Percentiles rank a stretch among this genome's conserved stretches.
phyloP scores from a whole-genome alignment of 2,329 filamentous ascomycete genomes.

The Grosmannia clavigera region DNA sequence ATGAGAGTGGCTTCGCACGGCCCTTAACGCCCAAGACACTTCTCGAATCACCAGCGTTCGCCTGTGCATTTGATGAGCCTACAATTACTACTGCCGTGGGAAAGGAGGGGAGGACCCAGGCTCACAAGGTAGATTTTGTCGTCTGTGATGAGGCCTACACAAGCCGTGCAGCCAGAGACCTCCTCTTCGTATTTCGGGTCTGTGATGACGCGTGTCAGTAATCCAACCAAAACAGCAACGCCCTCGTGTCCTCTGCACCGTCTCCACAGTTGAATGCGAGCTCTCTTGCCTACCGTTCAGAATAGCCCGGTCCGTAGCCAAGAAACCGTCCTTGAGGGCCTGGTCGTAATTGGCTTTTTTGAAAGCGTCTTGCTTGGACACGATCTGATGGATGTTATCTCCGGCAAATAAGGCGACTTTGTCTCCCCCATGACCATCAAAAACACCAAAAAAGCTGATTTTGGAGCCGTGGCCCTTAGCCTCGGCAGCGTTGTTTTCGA shows the following conservation, averaged over 20 bases:
- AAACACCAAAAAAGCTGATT: constrained; percentile 94
- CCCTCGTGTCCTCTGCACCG: background rate
- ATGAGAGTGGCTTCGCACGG: constrained; percentile 93
- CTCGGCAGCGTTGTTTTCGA: constrained; percentile 42
- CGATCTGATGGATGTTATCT: constrained; percentile 84
- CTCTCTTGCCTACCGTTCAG: constrained; percentile 58
- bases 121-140: constrained; percentile 92
- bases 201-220: constrained; percentile 26
- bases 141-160: constrained; percentile 75
- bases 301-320: constrained; percentile 92
- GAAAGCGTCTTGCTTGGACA: constrained; percentile 90
- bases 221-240: background rate
- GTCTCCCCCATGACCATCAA: constrained; percentile 93
- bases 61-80: constrained; percentile 37
- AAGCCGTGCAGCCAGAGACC: constrained; percentile 94
- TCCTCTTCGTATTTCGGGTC: constrained; percentile 96
- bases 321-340: constrained; percentile 91
- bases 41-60: constrained; percentile 92
- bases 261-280: background rate
- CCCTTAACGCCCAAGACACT: constrained; percentile 94
- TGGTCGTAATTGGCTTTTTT: constrained; percentile 86
- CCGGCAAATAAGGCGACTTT: constrained; percentile 91
- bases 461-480: constrained; percentile 57
- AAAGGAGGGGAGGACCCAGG: constrained; percentile 17
- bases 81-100: background rate